phyloP scores from a whole-genome alignment of 1,139 yeast species.

The Diutina catenulata region DNA sequence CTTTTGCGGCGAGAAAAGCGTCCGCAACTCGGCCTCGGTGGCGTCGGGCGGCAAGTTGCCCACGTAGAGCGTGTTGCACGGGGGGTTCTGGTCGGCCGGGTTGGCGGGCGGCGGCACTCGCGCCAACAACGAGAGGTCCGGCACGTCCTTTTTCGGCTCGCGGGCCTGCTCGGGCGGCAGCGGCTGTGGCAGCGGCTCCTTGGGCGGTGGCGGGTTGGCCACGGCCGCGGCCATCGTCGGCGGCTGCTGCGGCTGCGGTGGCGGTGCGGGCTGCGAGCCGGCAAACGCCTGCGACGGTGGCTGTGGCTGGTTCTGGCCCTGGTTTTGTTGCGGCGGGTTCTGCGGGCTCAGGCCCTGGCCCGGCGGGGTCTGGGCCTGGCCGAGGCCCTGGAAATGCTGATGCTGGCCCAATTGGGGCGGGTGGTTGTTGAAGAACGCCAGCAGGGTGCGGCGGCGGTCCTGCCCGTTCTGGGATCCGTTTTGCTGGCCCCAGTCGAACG shows the following conservation, averaged over 20 bases:
- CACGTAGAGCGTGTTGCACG: constrained; percentile 92
- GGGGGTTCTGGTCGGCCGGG: constrained; percentile 98
- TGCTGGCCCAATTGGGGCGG: constrained; percentile 5
- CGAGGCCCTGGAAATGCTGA: not conserved
- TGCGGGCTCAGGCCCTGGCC: constrained; percentile 6
- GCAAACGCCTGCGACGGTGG: constrained; percentile 6
- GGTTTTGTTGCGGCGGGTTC: constrained; percentile 9
- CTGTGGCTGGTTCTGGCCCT: constrained; percentile 12
- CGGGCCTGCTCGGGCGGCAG: constrained; percentile 7
- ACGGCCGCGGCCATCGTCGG: constrained; percentile 9
- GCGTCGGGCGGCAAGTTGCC: constrained; percentile 98
- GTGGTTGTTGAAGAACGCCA: constrained; percentile 20
- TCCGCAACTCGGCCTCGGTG: constrained; percentile 82
- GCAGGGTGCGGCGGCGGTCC: constrained; percentile 20
- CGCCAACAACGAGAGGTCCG: constrained; percentile 61
- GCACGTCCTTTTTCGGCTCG: constrained; percentile 30
- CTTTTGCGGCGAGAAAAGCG: constrained; percentile 75
- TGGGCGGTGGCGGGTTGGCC: constrained; percentile 8
- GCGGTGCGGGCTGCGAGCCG: constrained; percentile 6
- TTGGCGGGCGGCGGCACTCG: constrained; percentile 93
- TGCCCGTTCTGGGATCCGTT: constrained; percentile 3
- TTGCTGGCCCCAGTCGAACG: constrained; percentile 10
- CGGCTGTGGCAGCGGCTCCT: constrained; percentile 6
- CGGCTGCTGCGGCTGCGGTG: constrained; percentile 9
- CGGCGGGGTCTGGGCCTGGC: constrained; percentile 6